Base-by-base conservation (phyloP, 1,139 yeast species). In the Hyphopichia buzzinii region DNA sequence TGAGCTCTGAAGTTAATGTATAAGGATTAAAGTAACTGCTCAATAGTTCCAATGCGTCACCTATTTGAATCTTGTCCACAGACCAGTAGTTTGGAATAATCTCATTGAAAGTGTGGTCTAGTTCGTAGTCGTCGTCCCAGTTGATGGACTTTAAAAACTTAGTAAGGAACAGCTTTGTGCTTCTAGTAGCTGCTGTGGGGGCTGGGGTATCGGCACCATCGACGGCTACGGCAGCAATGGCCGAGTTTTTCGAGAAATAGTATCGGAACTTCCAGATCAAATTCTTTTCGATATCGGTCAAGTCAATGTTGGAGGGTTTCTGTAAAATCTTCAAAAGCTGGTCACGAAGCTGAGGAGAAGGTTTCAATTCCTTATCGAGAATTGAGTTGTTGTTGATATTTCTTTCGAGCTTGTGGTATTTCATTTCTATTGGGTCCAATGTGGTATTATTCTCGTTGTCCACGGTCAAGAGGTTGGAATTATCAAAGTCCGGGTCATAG, bases 231-330 rank as follows among this genome's bases (percentile, higher is more conserved):
- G 46, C 45, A 21, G 46, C 59, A 17, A 51, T 43, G 3, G 60
- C 42, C 40, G 64, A 54, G 50, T 84, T 85, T 43, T 84, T 80
- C 31, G 92, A 77, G 38, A 90, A 73, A 57, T 83, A 90, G 62
- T 87, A 92, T 37, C 98, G 67, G 58, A 85, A 92, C 58, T 86
- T 86, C 97, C 97, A 92, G 13, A 94, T 74, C 49, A 89, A 62
- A 46, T 89, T 89, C 64, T 86, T 89, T 47, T 92, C 97, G 52
- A 84, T 81, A 37, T 85, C 90, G 5, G 82, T 74, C 33, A 92
- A 67, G 48, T 82, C 88, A 34, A 86, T 83, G 30, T 88, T 92
- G 2, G 96, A 89, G 1, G 97, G 92, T 48, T 82, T 87, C 25
- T 72, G 69, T 36, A 90, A 67, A 4, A 90, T 85, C 37, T 62